Evolutionary conservation across 805 yeast genomes (phyloP).

Genomic region (Yamadazyma sp.): DNA sequence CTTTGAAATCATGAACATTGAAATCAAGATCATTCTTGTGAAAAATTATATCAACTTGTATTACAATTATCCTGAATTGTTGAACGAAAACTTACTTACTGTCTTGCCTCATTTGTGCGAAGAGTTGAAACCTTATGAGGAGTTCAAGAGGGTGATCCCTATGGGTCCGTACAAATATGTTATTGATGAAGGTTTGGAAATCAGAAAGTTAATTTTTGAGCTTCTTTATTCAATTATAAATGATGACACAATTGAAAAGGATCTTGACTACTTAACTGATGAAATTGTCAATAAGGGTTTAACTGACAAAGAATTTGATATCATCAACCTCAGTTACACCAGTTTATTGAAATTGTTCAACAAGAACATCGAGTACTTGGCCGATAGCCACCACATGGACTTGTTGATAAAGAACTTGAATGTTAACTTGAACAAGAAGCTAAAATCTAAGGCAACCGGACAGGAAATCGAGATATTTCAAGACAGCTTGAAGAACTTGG

Average conservation of each 20-base stretch:
- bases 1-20: constrained; percentile 38
- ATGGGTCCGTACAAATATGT: constrained; percentile 89
- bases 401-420: constrained; percentile 38
- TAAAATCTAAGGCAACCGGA: constrained; percentile 62
- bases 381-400: constrained; percentile 19
- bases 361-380: constrained; percentile 27
- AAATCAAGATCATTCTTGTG: constrained; percentile 39
- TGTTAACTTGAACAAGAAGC: constrained; percentile 43
- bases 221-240: constrained; percentile 54
- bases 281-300: constrained; percentile 50
- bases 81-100: constrained; percentile 17
- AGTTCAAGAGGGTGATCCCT: constrained; percentile 62
- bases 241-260: constrained; percentile 25
- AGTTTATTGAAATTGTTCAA: constrained; percentile 38
- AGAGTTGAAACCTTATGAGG: constrained; percentile 55
- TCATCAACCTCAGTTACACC: constrained; percentile 51
- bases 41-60: constrained; percentile 16
- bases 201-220: constrained; percentile 72
- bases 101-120: constrained; percentile 50
- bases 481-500: constrained; percentile 33
- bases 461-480: constrained; percentile 62
- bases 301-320: constrained; percentile 61
- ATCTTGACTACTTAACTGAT: constrained; percentile 35
- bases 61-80: constrained; percentile 11
- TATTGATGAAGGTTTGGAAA: constrained; percentile 73